Evolutionary conservation across 1,284 basidiomycete genomes (phyloP).

Genomic region (Pyrrhoderma lamaoense): DNA sequence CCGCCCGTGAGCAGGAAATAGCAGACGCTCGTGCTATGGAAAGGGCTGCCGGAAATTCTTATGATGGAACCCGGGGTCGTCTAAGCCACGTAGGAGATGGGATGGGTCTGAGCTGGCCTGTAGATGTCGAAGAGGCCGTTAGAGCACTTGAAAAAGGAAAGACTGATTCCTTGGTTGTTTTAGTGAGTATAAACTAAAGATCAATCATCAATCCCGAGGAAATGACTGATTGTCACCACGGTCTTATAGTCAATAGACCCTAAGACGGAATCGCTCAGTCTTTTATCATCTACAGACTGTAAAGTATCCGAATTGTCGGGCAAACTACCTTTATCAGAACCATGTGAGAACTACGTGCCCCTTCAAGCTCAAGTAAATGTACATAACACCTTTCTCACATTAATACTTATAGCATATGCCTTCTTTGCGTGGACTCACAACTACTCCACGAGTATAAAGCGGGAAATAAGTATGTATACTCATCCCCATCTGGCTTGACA

Average conservation of each 20-base stretch:
- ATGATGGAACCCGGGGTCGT: slow-evolving; percentile 51
- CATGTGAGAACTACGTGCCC: too few relatives aligned
- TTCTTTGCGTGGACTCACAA: slow-evolving; percentile 67
- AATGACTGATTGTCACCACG: slow-evolving; percentile 4
- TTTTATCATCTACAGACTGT: slow-evolving; percentile 35
- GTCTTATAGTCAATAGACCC: slow-evolving; percentile 54
- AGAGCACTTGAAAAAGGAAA: slow-evolving; percentile 44
- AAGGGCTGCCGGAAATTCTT: slow-evolving; percentile 39
- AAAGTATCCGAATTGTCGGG: slow-evolving; percentile 38
- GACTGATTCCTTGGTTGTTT: slow-evolving; percentile 47
- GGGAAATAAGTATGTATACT: slow-evolving; percentile 47
- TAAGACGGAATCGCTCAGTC: slow-evolving; percentile 45
- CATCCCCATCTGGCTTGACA: slow-evolving; percentile 4
- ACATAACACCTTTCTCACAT: slow-evolving; percentile 9
- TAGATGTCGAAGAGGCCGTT: slow-evolving; percentile 59
- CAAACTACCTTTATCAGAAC: slow-evolving; percentile 46
- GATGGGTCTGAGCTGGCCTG: slow-evolving; percentile 56
- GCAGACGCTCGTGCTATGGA: slow-evolving; percentile 71
- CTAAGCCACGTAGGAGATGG: slow-evolving; percentile 50
- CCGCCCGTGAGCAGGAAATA: slow-evolving; percentile 73
- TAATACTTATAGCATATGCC: slow-evolving; percentile 46
- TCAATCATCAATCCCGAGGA: neutral
- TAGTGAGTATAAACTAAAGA: slow-evolving; percentile 42
- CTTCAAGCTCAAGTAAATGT: too few relatives aligned
- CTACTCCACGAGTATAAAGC: slow-evolving; percentile 21